These are phyloP conservation scores for Cutaneotrichosporon cyanovorans DNA, from an alignment of 1,284 basidiomycete genomes.

Conservation along the genomic window DNA sequence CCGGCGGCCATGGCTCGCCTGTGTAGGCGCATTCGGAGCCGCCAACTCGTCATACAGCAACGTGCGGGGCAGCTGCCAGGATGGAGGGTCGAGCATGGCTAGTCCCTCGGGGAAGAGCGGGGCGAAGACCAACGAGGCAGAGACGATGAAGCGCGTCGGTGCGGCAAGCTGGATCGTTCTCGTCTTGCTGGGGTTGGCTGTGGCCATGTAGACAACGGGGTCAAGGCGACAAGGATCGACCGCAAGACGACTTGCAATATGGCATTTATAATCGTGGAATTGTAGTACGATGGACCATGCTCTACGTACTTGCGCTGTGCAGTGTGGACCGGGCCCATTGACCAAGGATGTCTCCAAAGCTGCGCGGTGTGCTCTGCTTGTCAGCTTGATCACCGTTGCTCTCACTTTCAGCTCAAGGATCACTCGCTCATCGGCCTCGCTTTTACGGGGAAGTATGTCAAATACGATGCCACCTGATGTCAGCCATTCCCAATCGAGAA, in stretches of 20 bases:
- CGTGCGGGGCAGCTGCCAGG: neutral
- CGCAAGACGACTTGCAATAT: too few species aligned
- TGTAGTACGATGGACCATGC: too few species aligned
- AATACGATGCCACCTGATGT: conserved; percentile 1
- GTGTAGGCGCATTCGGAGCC: neutral
- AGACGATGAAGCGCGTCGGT: too few species aligned
- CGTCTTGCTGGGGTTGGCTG: neutral
- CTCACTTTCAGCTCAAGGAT: conserved; percentile 2
- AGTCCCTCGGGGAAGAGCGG: neutral
- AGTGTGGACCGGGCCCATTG: neutral
- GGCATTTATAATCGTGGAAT: too few species aligned
- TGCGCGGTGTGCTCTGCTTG: neutral
- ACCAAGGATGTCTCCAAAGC: neutral
- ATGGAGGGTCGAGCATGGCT: neutral
- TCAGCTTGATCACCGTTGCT: neutral
- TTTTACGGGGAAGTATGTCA: neutral
- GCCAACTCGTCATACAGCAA: neutral
- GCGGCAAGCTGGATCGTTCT: too few species aligned
- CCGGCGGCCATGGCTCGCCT: neutral
- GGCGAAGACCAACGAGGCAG: neutral
- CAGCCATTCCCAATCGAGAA: neutral
- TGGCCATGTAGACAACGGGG: neutral
- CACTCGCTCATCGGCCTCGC: neutral
- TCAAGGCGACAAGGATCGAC: too few species aligned
- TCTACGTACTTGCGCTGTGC: neutral